These are phyloP conservation scores for Gastrodia elata DNA, from an alignment of 106 monocot genomes.

Conservation along the genomic window DNA sequence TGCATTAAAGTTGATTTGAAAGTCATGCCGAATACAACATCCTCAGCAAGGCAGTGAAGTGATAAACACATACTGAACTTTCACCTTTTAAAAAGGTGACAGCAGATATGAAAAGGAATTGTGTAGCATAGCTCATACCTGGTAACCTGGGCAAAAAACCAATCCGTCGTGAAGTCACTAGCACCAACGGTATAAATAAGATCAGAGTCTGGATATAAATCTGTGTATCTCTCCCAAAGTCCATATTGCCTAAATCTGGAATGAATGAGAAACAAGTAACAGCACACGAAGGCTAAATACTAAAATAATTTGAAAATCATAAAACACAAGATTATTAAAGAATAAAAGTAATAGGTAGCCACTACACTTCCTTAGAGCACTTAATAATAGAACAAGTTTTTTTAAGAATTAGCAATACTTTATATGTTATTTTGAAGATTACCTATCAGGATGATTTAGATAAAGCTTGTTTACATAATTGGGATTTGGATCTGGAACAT, in stretches of 20 bases:
- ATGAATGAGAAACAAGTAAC: conserved; percentile 1
- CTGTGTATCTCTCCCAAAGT: conserved; percentile 71
- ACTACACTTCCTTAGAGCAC: not conserved
- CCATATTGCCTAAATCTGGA: conserved; percentile 77
- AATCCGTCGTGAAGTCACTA: conserved; percentile 68
- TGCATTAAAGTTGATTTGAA: not conserved
- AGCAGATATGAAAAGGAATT: not conserved
- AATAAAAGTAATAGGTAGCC: not conserved
- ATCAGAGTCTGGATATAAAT: conserved; percentile 60
- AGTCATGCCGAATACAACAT: not conserved
- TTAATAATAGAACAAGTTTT: not conserved
- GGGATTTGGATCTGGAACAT: conserved; percentile 65
- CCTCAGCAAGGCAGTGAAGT: not conserved
- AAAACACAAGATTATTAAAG: not conserved
- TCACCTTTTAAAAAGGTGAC: not conserved
- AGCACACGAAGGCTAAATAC: not conserved
- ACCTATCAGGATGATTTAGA: conserved; percentile 46
- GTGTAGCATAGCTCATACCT: conserved; percentile 25
- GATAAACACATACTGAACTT: not conserved
- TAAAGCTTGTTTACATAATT: conserved; percentile 52
- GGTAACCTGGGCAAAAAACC: conserved; percentile 88
- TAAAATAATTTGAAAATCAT: not conserved
- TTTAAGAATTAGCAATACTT: not conserved
- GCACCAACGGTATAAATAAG: conserved; percentile 42
- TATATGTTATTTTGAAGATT: not conserved